Evolutionary conservation across 176 grass and related monocot species (phyloP).

Genomic region (Bothriochloa decipiens): DNA sequence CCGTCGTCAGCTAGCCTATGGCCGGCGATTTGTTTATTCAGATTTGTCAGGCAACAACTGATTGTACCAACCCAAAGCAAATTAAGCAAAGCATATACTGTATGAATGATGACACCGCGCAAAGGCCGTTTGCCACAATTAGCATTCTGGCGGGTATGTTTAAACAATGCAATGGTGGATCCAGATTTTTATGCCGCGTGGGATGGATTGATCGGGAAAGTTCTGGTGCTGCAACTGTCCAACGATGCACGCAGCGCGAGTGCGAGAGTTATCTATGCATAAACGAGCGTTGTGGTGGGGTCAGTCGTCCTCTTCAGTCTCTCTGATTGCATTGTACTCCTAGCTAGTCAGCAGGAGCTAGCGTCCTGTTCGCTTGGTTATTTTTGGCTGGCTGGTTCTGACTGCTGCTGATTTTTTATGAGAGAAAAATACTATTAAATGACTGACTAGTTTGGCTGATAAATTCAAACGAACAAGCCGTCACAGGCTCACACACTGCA

Average conservation of each 20-base stretch:
- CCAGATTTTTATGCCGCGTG: slow-evolving; percentile 35
- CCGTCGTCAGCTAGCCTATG: neutral
- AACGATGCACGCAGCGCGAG: slow-evolving; percentile 16
- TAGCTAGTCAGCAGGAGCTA: no score
- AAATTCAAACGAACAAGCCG: no score
- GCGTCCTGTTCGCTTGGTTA: no score
- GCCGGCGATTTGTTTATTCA: slow-evolving; percentile 39
- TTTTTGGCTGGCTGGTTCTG: no score
- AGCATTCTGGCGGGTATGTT: slow-evolving; percentile 5
- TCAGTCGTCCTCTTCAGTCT: neutral
- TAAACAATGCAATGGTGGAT: slow-evolving; percentile 29
- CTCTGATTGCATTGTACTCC: slow-evolving; percentile 15
- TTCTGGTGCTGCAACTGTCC: slow-evolving; percentile 44
- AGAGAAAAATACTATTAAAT: no score
- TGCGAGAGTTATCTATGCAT: slow-evolving; percentile 32
- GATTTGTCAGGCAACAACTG: slow-evolving; percentile 28
- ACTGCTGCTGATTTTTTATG: no score
- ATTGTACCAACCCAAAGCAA: slow-evolving; percentile 28
- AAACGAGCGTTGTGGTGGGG: slow-evolving; percentile 32
- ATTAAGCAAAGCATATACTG: neutral
- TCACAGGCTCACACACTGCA: neutral
- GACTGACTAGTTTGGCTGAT: no score
- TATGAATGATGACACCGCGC: neutral
- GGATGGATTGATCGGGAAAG: slow-evolving; percentile 44
- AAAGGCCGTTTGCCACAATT: slow-evolving; percentile 11